Evolutionary conservation across 2,329 filamentous ascomycete genomes (phyloP), one percentile per base, ranked within the genome.

Genomic region (Nigrospora osmanthi): DNA sequence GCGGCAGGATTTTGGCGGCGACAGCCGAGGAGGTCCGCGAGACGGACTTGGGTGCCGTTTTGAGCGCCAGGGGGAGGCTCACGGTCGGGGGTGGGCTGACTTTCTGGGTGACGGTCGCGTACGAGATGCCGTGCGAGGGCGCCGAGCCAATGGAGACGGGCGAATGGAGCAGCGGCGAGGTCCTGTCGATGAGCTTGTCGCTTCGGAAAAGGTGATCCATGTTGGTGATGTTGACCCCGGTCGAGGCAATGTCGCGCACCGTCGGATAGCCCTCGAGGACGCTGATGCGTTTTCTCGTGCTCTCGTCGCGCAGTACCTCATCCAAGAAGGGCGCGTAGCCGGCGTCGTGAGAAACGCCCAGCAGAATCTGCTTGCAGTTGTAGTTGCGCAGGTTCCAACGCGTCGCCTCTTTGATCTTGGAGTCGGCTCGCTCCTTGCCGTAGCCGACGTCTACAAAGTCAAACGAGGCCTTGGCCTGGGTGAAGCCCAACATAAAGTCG

Each of bases 371-470:
- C 54, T 73, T 78, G 66, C 80, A 84, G 55, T 80, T 81, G 50
- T 70, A 62, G 49, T 82, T 81, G 51, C 69, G 67, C 39, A 83
- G 62, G 58, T 84, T 72, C 71, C 77, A 82, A 39, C 67, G 64
- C 10, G 75, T 66, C 16, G 61, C 66, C 58, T 78, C 76, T 69
- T 71, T 74, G 51, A 84, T 75, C 59, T 83, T 83, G 39, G 70
- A 71, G 55, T 80, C 76, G 9, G 75, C 72, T 41, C 74, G 67
- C 53, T 81, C 77, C 57, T 80, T 80, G 38, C 72, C 72, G 52
- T 71, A 63, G 32, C 80, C 79, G 43, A 83, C 72, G 54, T 84
- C 79, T 46, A 83, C 66, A 64, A 82, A 83, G 58, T 83, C 78
- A 64, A 83, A 81, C 11, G 71, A 72, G 11, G 76, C 68, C 50